phyloP scores from a whole-genome alignment of 306 rosid genomes.

The Citrullus mucosospermus region DNA sequence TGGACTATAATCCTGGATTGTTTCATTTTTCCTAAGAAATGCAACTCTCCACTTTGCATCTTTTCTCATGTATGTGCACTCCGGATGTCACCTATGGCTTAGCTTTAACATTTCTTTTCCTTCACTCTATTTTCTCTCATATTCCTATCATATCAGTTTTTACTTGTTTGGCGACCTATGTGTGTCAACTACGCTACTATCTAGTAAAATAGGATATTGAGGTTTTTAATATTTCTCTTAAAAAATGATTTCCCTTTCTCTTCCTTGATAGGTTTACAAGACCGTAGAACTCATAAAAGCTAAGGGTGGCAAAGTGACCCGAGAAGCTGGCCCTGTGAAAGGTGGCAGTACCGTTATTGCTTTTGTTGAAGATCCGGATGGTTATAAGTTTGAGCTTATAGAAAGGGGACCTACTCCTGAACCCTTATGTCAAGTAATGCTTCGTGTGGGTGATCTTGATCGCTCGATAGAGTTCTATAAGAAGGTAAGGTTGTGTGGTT shows the following conservation, averaged over 20 bases:
- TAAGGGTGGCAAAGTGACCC: conserved; percentile 80
- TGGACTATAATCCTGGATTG: neutral
- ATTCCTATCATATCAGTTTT: neutral
- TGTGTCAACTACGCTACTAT: neutral
- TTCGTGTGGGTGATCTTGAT: conserved; percentile 86
- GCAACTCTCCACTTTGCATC: neutral
- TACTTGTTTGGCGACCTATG: neutral
- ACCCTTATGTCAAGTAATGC: conserved; percentile 95
- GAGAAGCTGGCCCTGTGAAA: conserved; percentile 73
- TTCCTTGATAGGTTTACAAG: conserved; percentile 50
- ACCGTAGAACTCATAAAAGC: conserved; percentile 72
- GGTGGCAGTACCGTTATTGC: conserved; percentile 59
- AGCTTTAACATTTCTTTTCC: neutral
- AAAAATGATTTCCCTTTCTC: conserved; percentile 1
- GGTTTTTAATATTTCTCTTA: neutral
- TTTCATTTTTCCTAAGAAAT: neutral
- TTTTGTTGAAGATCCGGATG: conserved; percentile 89
- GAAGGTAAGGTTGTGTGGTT: conserved; percentile 45
- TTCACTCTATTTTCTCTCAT: neutral
- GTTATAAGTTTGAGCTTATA: conserved; percentile 75
- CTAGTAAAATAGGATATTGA: neutral
- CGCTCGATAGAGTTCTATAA: conserved; percentile 83
- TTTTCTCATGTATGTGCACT: neutral
- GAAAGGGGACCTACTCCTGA: conserved; percentile 84
- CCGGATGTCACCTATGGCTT: neutral